A percentile compares a stretch with the other conserved stretches of the same genome.
Evolutionary conservation across 768 basidiomycete species (phyloP).

Genomic region (Termitomyces heimii): DNA sequence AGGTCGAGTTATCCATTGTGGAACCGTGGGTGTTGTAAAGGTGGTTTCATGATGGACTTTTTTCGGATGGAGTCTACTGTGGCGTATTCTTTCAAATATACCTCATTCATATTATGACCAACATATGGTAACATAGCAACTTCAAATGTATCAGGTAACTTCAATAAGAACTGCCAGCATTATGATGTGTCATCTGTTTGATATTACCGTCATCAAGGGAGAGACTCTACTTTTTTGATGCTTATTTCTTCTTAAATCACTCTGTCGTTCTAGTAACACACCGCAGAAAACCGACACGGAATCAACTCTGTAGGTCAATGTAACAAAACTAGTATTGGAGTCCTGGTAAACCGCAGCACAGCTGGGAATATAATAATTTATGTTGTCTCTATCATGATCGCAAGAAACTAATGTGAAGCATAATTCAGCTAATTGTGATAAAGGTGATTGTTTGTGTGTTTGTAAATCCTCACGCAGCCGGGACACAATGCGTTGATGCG

Average conservation of each 20-base stretch:
- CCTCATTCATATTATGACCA: neutral
- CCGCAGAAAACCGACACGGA: too few species aligned
- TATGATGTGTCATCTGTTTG: neutral
- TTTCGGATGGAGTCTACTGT: neutral
- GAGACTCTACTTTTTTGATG: neutral
- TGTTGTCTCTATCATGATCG: neutral
- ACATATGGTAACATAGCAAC: neutral
- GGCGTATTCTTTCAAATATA: neutral
- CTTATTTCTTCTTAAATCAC: neutral
- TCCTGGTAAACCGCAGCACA: neutral
- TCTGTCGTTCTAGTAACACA: neutral
- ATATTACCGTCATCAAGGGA: neutral
- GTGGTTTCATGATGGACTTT: neutral
- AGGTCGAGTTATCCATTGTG: neutral
- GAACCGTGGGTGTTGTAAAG: neutral
- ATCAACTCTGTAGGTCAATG: neutral
- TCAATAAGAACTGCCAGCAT: neutral
- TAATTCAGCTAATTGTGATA: neutral
- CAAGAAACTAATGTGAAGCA: neutral
- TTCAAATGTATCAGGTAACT: neutral
- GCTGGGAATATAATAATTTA: neutral
- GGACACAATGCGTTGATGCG: constrained; percentile 36
- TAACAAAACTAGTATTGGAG: neutral
- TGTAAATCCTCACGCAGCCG: constrained; percentile 16
- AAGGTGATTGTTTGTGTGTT: too few species aligned